These are phyloP conservation scores for Corrigiola litoralis DNA, from an alignment of 179 eudicot species.

Conservation along the genomic window DNA sequence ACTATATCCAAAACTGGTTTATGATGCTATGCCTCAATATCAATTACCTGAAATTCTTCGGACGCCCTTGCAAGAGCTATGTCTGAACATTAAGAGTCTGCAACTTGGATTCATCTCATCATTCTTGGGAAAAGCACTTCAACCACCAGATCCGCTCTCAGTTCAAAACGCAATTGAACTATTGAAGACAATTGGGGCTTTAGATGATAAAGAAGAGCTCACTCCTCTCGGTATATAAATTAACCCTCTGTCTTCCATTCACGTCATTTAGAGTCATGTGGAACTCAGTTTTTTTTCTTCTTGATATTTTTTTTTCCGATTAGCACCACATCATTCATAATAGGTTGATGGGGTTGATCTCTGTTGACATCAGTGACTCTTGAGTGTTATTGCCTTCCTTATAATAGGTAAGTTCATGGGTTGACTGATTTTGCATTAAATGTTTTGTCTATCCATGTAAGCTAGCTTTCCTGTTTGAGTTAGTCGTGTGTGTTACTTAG, in stretches of 20 bases:
- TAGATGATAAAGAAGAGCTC: constrained; percentile 84
- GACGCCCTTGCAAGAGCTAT: constrained; percentile 92
- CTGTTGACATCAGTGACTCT: too few relatives aligned
- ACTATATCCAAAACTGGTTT: constrained; percentile 74
- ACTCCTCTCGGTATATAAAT: constrained; percentile 76
- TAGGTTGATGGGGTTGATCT: too few relatives aligned
- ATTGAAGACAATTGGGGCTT: constrained; percentile 89
- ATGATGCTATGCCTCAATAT: constrained; percentile 88
- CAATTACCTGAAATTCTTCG: constrained; percentile 97
- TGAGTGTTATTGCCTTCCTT: too few relatives aligned
- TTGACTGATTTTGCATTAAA: too few relatives aligned
- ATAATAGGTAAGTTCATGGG: too few relatives aligned
- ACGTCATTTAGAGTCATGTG: background rate
- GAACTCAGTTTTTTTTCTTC: background rate
- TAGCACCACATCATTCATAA: too few relatives aligned
- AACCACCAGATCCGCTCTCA: constrained; percentile 90
- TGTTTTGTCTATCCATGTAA: too few relatives aligned
- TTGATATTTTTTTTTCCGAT: too few relatives aligned
- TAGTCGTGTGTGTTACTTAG: too few relatives aligned
- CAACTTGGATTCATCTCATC: constrained; percentile 75
- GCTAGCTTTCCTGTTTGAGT: too few relatives aligned
- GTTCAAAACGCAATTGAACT: constrained; percentile 95
- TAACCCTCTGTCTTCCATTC: background rate
- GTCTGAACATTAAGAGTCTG: constrained; percentile 83
- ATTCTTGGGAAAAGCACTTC: constrained; percentile 87